These are phyloP conservation scores for Zymoseptoria brevis DNA, from an alignment of 2,329 filamentous ascomycete species.

Conservation along the genomic window DNA sequence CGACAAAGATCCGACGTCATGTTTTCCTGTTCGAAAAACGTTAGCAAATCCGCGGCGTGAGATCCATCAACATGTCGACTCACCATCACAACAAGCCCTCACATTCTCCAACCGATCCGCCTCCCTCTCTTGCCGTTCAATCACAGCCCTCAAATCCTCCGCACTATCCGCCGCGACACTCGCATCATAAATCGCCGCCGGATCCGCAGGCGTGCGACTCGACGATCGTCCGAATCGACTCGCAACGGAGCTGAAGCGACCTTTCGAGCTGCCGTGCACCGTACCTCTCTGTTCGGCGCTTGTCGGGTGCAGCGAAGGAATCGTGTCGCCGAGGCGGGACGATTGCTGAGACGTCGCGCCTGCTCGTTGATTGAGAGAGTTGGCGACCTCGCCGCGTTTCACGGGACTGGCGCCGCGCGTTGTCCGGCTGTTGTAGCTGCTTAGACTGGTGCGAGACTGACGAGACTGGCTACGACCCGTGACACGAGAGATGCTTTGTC, in stretches of 20 bases:
- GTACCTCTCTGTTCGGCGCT: constrained; percentile 2
- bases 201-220: constrained; percentile 18
- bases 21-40: constrained; percentile 34
- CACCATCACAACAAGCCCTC: constrained; percentile 93
- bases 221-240: constrained; percentile 19
- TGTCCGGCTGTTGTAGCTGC: constrained; percentile 43
- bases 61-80: constrained; percentile 32
- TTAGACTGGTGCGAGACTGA: constrained; percentile 25
- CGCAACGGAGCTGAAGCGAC: constrained; percentile 22
- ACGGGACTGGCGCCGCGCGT: constrained; percentile 59
- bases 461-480: constrained; percentile 45
- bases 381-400: constrained; percentile 10
- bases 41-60: not conserved
- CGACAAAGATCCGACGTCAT: constrained; percentile 43
- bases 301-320: constrained; percentile 1
- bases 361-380: constrained; percentile 3
- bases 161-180: constrained; percentile 53
- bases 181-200: constrained; percentile 40
- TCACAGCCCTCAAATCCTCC: constrained; percentile 72
- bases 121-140: constrained; percentile 68
- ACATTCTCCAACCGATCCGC: constrained; percentile 85
- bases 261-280: constrained; percentile 10
- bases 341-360: not conserved
- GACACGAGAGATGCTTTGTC: constrained; percentile 41
- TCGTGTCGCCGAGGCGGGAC: constrained; percentile 6